Conservation (phyloP, 2,329 filamentous ascomycete species). For the Arthrobotrys entomopaga region DNA sequence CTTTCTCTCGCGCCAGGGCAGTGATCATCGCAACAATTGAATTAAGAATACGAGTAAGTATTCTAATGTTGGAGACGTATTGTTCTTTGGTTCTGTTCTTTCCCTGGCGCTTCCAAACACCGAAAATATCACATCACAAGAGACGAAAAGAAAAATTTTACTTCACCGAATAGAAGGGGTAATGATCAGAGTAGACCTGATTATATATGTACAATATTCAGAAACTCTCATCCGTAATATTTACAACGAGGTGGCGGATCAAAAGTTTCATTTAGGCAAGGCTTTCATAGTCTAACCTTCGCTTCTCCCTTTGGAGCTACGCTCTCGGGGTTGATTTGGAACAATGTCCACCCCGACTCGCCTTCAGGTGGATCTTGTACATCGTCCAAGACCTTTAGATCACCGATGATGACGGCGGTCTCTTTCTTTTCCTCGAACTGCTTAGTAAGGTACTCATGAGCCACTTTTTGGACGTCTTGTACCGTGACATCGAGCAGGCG, state of each 20-base stretch:
- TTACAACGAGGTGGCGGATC: slow-evolving; percentile 23
- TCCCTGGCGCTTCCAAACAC: slow-evolving; percentile 33
- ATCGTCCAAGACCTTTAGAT: slow-evolving; percentile 79
- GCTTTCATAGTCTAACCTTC: slow-evolving; percentile 40
- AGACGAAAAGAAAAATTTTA: background rate
- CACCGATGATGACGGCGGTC: slow-evolving; percentile 79
- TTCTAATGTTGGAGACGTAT: slow-evolving; percentile 54
- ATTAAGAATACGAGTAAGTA: slow-evolving; percentile 27
- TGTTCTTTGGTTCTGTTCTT: slow-evolving; percentile 55
- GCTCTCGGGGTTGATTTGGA: slow-evolving; percentile 75
- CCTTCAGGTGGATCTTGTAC: slow-evolving; percentile 6
- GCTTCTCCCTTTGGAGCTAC: slow-evolving; percentile 17
- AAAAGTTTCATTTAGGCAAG: slow-evolving; percentile 40
- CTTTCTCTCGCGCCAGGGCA: slow-evolving; percentile 54
- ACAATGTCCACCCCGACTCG: slow-evolving; percentile 75
- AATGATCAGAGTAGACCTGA: slow-evolving; percentile 41
- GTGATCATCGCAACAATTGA: slow-evolving; percentile 55
- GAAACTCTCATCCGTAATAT: slow-evolving; percentile 25
- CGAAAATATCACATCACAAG: background rate
- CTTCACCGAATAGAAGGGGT: background rate
- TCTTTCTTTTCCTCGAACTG: slow-evolving; percentile 67
- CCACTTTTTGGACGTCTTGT: slow-evolving; percentile 80
- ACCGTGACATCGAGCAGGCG: slow-evolving; percentile 85
- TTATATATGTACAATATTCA: slow-evolving; percentile 22
- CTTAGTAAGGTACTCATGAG: slow-evolving; percentile 82